phyloP scores from a whole-genome alignment of 768 basidiomycete species.

The Suillus bovinus region DNA sequence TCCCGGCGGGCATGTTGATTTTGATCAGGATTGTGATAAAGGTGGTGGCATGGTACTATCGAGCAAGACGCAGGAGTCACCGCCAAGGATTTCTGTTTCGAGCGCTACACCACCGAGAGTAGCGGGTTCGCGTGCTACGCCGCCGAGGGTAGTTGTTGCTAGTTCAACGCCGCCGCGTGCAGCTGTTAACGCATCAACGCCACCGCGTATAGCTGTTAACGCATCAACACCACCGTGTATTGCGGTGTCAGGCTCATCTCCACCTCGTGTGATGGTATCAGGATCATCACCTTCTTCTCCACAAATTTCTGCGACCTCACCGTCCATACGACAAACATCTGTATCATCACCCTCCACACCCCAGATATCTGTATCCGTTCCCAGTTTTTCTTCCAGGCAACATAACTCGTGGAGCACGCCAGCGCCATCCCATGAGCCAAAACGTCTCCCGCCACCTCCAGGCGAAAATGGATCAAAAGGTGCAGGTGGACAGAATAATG shows the following conservation, averaged over 20 bases:
- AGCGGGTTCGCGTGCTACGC: background rate
- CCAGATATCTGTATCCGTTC: conserved; percentile 16
- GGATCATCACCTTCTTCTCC: conserved; percentile 20
- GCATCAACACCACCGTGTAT: background rate
- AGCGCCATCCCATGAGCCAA: conserved; percentile 17
- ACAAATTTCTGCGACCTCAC: conserved; percentile 19
- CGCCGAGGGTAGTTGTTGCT: background rate
- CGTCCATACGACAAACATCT: conserved; percentile 16
- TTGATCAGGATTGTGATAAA: conserved; percentile 4
- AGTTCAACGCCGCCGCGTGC: background rate
- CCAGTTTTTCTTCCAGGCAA: background rate
- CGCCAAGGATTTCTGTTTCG: conserved; percentile 1
- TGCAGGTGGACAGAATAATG: background rate
- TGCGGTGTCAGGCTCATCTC: background rate
- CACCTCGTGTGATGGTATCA: conserved; percentile 32
- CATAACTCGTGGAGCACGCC: conserved; percentile 31
- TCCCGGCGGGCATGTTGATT: background rate
- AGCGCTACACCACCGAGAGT: conserved; percentile 1
- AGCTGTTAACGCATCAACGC: background rate
- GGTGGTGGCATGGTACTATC: background rate
- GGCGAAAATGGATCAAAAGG: background rate
- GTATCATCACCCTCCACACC: conserved; percentile 20
- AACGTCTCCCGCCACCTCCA: conserved; percentile 32
- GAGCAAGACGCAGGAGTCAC: background rate
- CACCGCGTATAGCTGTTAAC: background rate